Evolutionary conservation across 495 filamentous ascomycete genomes (phyloP).

Genomic region (Penicillium waksmanii): DNA sequence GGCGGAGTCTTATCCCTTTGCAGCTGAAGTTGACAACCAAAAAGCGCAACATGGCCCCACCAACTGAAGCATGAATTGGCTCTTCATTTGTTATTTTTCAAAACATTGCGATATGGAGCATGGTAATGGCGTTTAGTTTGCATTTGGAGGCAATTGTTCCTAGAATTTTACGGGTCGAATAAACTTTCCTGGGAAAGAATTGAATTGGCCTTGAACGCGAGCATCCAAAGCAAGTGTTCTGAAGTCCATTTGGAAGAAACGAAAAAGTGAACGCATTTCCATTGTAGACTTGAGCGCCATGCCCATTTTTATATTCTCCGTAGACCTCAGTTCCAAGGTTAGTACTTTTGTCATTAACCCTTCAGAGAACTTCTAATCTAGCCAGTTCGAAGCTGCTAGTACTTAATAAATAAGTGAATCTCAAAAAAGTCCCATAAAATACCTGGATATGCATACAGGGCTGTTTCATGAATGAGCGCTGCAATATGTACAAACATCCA

Average conservation of each 20-base stretch:
- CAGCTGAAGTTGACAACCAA: slow-evolving; percentile 20
- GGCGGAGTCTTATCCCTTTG: slow-evolving; percentile 22
- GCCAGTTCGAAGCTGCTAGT: too few species aligned
- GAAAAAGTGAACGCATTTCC: too few species aligned
- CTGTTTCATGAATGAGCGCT: too few species aligned
- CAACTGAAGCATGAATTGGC: slow-evolving; percentile 2
- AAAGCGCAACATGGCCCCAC: slow-evolving; percentile 1
- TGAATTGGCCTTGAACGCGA: not conserved
- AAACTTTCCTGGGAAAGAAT: not conserved
- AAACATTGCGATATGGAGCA: slow-evolving; percentile 6
- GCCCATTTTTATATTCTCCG: too few species aligned
- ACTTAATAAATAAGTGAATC: too few species aligned
- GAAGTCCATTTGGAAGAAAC: too few species aligned
- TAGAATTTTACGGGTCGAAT: not conserved
- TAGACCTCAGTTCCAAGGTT: too few species aligned
- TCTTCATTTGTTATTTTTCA: not conserved
- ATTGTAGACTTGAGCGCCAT: too few species aligned
- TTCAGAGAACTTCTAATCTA: too few species aligned
- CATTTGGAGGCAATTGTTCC: not conserved
- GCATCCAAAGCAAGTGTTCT: not conserved
- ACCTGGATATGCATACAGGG: too few species aligned
- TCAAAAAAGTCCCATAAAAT: too few species aligned
- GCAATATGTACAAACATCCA: not conserved
- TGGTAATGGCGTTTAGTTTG: slow-evolving; percentile 8
- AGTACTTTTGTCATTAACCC: too few species aligned